phyloP scores from a whole-genome alignment of 1,284 basidiomycete species.

The Rhodofomes roseus region DNA sequence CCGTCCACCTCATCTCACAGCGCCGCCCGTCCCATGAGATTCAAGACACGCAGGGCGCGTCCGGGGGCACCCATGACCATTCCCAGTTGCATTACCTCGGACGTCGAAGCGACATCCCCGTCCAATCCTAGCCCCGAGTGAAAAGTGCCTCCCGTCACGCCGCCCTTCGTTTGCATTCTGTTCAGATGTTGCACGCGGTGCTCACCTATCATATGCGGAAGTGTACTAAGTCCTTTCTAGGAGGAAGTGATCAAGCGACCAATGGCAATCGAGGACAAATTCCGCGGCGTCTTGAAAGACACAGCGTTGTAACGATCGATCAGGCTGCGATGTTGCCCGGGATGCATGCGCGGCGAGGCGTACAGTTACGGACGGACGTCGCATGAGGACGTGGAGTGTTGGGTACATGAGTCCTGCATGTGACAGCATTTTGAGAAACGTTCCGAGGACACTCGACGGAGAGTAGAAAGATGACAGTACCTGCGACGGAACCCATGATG shows the following conservation, averaged over 20 bases:
- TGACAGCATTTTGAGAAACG: constrained; percentile 3
- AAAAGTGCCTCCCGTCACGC: not conserved
- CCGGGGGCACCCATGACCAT: not conserved
- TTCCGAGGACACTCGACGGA: not conserved
- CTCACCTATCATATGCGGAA: not conserved
- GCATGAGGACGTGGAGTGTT: constrained; percentile 10
- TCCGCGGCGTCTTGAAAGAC: not conserved
- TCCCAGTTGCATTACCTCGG: not conserved
- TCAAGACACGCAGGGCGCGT: not conserved
- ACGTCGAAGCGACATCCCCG: not conserved
- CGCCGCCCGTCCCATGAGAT: not conserved
- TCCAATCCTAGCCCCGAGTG: not conserved
- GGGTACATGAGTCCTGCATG: constrained; percentile 2
- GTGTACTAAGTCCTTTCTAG: not conserved
- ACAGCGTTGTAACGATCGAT: constrained; percentile 1
- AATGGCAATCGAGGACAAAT: not conserved
- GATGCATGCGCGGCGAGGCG: not conserved
- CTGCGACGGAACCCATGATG: constrained; percentile 6
- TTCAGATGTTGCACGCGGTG: not conserved
- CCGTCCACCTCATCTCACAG: not conserved
- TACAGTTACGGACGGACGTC: not conserved
- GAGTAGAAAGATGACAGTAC: constrained; percentile 1
- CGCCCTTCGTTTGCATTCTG: not conserved
- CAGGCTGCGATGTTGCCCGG: not conserved
- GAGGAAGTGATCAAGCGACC: not conserved